Evolutionary conservation across 2,329 filamentous ascomycete species (phyloP), one percentile per base, ranked within the genome.

Genomic region (Fusarium avenaceum): DNA sequence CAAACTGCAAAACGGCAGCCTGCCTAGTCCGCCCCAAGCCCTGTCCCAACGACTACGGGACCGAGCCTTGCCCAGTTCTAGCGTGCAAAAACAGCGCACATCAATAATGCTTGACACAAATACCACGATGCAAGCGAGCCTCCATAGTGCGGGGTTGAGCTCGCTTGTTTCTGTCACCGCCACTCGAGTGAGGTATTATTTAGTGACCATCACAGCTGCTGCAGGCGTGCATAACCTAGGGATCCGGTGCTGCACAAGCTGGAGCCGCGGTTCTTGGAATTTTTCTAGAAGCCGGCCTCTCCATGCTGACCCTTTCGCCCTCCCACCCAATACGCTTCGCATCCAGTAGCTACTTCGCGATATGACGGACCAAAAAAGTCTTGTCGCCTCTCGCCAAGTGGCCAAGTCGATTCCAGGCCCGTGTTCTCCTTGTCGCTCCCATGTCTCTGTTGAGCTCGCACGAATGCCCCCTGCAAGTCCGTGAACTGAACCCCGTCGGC

Each of bases 261-360:
- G 61, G 45, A 55, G 60, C 68, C 71, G 44, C 43, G 20, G 43
- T 43, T 66, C 59, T 49, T 72, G 44, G 72, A 74, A 74, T 63
- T 67, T 52, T 74, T 74, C 72, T 74, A 58, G 72, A 74, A 74
- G 69, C 57, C 47, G 57, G 52, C 51, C 48, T 62, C 56, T 63
- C 61, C 69, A 66, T 63, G 33, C 28, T 43, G 64, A 26, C 60
- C 60, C 62, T 30, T 30, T 56, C 58, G 22, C 44, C 35, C 46
- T 51, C 51, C 42, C 42, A 48, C 43, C 65, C 51, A 62, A 55
- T 69, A 20, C 40, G 28, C 42, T 22, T 30, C 42, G n/a, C 32
- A 44, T 32, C 58, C 45, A 45, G 28, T 30, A 44, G 30, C 28
- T 30, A 30, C 28, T 30, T 30, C 10, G 4, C 10, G 28, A 30